These are phyloP conservation scores for Claviceps paspali DNA, from an alignment of 2,329 filamentous ascomycete genomes.

Conservation along the genomic window DNA sequence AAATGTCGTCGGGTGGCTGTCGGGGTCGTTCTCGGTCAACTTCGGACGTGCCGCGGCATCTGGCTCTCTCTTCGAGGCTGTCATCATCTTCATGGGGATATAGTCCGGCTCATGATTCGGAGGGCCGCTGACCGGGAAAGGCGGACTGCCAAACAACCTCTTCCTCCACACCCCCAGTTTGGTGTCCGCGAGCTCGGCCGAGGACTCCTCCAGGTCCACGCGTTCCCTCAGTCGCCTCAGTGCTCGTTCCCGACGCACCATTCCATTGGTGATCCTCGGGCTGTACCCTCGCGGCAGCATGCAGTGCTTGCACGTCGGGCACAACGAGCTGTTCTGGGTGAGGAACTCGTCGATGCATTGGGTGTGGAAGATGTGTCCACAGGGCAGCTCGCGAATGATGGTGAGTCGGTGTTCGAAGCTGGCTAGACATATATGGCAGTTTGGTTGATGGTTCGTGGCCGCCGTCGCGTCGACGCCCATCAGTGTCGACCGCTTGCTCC, in stretches of 20 bases:
- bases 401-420: slow-evolving; percentile 56
- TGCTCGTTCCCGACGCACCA: slow-evolving; percentile 69
- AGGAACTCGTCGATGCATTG: slow-evolving; percentile 84
- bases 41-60: slow-evolving; percentile 1
- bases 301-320: slow-evolving; percentile 77
- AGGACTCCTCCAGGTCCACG: slow-evolving; percentile 26
- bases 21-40: neutral
- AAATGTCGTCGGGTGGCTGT: neutral
- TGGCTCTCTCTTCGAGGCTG: slow-evolving; percentile 1
- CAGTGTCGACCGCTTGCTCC: slow-evolving; percentile 24
- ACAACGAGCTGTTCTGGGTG: slow-evolving; percentile 63
- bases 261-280: slow-evolving; percentile 63
- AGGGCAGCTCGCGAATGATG: slow-evolving; percentile 71
- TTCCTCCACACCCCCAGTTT: slow-evolving; percentile 22
- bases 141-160: no score
- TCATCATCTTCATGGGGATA: slow-evolving; percentile 14
- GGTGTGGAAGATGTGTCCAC: slow-evolving; percentile 84
- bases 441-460: slow-evolving; percentile 54
- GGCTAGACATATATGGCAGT: slow-evolving; percentile 81
- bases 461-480: slow-evolving; percentile 20
- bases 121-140: no score
- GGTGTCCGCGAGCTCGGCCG: slow-evolving; percentile 17
- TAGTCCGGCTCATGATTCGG: no score
- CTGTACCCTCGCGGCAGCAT: slow-evolving; percentile 57
- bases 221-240: slow-evolving; percentile 45